phyloP scores from a whole-genome alignment of 352 stramenopile species.

The Elongisporangium anandrum region DNA sequence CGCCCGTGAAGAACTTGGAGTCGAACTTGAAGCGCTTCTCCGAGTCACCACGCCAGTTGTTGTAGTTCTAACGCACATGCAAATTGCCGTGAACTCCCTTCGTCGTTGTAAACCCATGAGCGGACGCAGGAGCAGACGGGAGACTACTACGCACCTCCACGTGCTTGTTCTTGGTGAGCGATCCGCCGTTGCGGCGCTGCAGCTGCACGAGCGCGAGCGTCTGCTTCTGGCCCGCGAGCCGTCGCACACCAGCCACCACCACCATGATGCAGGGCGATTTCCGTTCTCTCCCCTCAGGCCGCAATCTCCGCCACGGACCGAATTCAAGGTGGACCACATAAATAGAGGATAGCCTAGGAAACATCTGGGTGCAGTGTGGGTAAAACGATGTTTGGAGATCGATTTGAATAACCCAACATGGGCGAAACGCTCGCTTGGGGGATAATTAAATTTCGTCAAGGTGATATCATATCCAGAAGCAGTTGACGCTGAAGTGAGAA shows the following conservation, averaged over 20 bases:
- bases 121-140: background rate
- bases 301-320: background rate
- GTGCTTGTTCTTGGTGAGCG: conserved; percentile 81
- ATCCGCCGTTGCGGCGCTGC: conserved; percentile 70
- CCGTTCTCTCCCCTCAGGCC: background rate
- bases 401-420: too few species aligned
- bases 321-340: background rate
- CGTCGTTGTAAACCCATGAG: too few species aligned
- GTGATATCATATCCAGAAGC: too few species aligned
- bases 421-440: too few species aligned
- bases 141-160: conserved; percentile 44
- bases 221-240: conserved; percentile 29
- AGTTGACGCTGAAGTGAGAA: too few species aligned
- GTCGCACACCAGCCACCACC: conserved; percentile 48
- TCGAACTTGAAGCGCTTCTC: conserved; percentile 82
- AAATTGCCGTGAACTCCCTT: too few species aligned
- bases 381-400: too few species aligned
- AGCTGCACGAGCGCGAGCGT: conserved; percentile 43
- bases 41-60: conserved; percentile 83
- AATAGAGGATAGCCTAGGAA: too few species aligned
- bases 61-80: too few species aligned
- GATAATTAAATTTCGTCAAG: too few species aligned
- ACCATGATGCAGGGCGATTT: conserved; percentile 16
- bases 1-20: conserved; percentile 50
- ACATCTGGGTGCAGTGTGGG: too few species aligned